Evolutionary conservation across 2,329 filamentous ascomycete species (phyloP).

Genomic region (Fusarium circinatum): DNA sequence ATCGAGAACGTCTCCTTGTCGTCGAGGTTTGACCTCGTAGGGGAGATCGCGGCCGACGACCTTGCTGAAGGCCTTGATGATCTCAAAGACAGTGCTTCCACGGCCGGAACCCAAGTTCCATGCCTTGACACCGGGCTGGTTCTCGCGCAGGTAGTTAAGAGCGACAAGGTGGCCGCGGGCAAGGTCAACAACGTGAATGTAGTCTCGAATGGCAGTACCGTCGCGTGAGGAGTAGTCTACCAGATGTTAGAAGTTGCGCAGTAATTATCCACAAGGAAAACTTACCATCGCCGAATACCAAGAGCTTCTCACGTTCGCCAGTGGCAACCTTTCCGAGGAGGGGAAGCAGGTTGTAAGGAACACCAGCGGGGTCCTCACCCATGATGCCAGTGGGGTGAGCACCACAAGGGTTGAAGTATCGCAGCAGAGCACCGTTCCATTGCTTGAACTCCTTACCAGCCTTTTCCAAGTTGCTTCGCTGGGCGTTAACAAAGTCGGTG

Average conservation of each 20-base stretch:
- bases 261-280: not conserved
- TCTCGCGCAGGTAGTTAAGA: slow-evolving; percentile 85
- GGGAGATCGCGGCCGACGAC: slow-evolving; percentile 87
- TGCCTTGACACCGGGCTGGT: slow-evolving; percentile 88
- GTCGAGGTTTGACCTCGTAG: slow-evolving; percentile 85
- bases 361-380: slow-evolving; percentile 96
- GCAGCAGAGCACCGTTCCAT: slow-evolving; percentile 92
- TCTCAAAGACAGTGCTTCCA: slow-evolving; percentile 96
- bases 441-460: slow-evolving; percentile 79
- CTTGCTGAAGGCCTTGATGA: slow-evolving; percentile 91
- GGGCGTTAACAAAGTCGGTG: slow-evolving; percentile 86
- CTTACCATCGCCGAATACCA: slow-evolving; percentile 93
- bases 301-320: slow-evolving; percentile 90
- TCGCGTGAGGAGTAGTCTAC: slow-evolving; percentile 90
- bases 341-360: slow-evolving; percentile 95
- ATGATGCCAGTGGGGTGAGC: slow-evolving; percentile 95
- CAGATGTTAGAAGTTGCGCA: slow-evolving; percentile 31
- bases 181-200: slow-evolving; percentile 95
- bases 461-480: slow-evolving; percentile 85
- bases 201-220: slow-evolving; percentile 95
- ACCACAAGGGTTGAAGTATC: slow-evolving; percentile 98
- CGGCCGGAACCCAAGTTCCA: slow-evolving; percentile 97
- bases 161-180: slow-evolving; percentile 87
- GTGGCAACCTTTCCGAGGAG: slow-evolving; percentile 95
- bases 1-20: slow-evolving; percentile 91